These are phyloP conservation scores for Malus sieversii DNA, from an alignment of 306 rosid species.

Conservation along the genomic window DNA sequence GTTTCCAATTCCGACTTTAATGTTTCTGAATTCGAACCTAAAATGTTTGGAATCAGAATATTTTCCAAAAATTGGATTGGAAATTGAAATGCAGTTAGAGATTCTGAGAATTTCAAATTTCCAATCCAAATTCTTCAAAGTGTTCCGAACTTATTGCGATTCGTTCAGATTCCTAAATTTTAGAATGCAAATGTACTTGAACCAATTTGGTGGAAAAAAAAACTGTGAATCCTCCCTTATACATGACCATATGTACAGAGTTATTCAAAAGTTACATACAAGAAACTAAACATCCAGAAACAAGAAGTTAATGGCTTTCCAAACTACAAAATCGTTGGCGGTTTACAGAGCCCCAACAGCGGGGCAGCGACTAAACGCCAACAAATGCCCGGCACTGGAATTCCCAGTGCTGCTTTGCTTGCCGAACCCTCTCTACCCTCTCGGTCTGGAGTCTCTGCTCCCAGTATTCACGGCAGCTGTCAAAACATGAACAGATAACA, in stretches of 20 bases:
- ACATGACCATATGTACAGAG: not conserved
- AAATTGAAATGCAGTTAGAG: too few relatives aligned
- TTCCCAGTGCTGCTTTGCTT: conserved; percentile 82
- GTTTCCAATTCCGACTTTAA: too few relatives aligned
- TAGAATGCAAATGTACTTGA: not conserved
- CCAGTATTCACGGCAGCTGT: conserved; percentile 79
- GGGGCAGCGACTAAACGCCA: conserved; percentile 31
- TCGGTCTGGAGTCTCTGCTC: conserved; percentile 55
- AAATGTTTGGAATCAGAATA: too few relatives aligned
- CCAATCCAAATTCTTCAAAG: too few relatives aligned
- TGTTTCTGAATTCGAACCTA: too few relatives aligned
- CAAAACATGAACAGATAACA: not conserved
- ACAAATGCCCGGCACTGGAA: conserved; percentile 44
- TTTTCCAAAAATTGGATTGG: too few relatives aligned
- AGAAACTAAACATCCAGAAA: not conserved
- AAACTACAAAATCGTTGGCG: not conserved
- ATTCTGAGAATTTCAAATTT: too few relatives aligned
- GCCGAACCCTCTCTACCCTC: conserved; percentile 66
- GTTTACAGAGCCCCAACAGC: not conserved
- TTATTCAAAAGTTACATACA: not conserved
- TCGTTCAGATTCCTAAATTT: too few relatives aligned
- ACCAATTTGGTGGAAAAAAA: not conserved
- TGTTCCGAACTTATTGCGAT: too few relatives aligned
- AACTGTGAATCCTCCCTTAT: too few relatives aligned
- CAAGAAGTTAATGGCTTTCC: not conserved